These are phyloP conservation scores for Boletales sp. DNA, from an alignment of 768 basidiomycete species.

Conservation along the genomic window DNA sequence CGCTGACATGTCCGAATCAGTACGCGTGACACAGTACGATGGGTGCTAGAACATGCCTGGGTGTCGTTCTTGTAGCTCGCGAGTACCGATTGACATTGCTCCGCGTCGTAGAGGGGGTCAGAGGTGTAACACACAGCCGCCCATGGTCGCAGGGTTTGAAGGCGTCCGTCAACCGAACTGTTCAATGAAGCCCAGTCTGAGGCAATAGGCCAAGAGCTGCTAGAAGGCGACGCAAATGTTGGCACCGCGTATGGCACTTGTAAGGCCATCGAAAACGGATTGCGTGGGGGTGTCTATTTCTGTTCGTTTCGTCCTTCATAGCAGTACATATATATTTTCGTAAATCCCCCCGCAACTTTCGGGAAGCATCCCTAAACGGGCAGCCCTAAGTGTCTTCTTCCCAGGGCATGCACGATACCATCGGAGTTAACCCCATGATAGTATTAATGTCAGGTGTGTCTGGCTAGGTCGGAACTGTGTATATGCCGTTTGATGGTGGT, in stretches of 20 bases:
- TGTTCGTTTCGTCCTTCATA: no score
- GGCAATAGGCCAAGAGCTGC: constrained; percentile 5
- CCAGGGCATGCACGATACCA: no score
- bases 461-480: no score
- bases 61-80: constrained; percentile 12
- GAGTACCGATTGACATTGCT: constrained; percentile 13
- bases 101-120: constrained; percentile 14
- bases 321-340: no score
- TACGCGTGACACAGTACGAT: no score
- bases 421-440: no score
- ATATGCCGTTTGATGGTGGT: no score
- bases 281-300: no score
- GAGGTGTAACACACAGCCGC: constrained; percentile 19
- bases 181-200: constrained; percentile 14
- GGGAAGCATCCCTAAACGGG: no score
- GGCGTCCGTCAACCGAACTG: constrained; percentile 10
- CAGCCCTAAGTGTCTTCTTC: no score
- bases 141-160: constrained; percentile 19
- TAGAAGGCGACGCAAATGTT: constrained; percentile 3
- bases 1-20: constrained; percentile 12
- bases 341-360: no score
- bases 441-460: no score
- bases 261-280: neutral
- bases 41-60: constrained; percentile 3
- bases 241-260: constrained; percentile 8